Conservation (phyloP, 2,329 filamentous ascomycete species). For the Botrytis medusae region DNA sequence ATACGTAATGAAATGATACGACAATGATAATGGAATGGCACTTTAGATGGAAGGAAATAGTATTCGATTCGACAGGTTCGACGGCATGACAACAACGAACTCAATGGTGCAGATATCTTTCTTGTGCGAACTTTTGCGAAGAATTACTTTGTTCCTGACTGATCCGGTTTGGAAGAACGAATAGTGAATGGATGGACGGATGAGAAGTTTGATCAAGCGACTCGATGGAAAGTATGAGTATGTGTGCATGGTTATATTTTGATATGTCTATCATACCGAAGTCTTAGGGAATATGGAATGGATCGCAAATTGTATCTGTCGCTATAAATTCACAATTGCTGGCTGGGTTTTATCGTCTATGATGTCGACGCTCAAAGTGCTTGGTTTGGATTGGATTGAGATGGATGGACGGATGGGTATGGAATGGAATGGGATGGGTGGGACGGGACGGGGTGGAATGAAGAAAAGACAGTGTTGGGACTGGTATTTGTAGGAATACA, state of each 20-base stretch:
- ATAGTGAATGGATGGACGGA: not conserved
- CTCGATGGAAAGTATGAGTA: not conserved
- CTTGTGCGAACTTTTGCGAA: not conserved
- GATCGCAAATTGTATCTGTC: not conserved
- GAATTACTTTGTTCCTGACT: not conserved
- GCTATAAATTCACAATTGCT: constrained; percentile 12
- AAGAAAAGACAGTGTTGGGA: not conserved
- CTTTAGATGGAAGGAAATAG: not conserved
- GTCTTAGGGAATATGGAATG: not conserved
- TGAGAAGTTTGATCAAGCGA: not conserved
- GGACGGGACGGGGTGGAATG: not conserved
- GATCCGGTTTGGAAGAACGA: not conserved
- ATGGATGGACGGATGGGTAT: not conserved
- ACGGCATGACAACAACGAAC: not conserved
- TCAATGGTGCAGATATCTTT: not conserved
- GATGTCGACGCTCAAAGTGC: not conserved
- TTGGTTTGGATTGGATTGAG: constrained; percentile 1
- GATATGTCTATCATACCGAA: not conserved
- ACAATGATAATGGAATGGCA: constrained; percentile 17
- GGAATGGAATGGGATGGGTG: not conserved
- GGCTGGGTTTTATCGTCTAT: not conserved
- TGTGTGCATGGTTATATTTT: constrained; percentile 14
- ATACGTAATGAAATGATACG: constrained; percentile 12
- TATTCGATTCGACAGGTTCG: constrained; percentile 2
- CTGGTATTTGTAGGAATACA: not conserved